Base-by-base conservation (phyloP, 176 grass and related monocot species). In the Cenchrus fungigraminus region DNA sequence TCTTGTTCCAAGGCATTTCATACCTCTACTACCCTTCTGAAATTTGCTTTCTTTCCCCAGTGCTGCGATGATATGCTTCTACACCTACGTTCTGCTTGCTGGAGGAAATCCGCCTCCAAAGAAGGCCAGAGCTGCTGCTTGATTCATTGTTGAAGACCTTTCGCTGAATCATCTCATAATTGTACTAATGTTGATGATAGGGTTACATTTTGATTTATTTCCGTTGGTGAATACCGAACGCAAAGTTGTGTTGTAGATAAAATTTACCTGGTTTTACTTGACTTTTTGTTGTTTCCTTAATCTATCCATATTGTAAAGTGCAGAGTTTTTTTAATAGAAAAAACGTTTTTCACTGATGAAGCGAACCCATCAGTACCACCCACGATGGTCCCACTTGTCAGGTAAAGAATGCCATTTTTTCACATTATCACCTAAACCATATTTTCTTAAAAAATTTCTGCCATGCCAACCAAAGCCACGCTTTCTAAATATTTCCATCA, bases 51-150 rank as follows among this genome's bases (percentile, higher is more conserved):
- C 12, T 87, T 62, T 60, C 58, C 68, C 12, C 89, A 95, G 95
- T 58, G 87, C 51, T 7, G 71, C 79, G 13, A 98, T 98, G 92
- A 88, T 95, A 46, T 95, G 92, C 82, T 98, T 98, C 82, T 98
- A 98, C 82, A 79, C 74, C 0, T 98, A 98, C 17, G 95, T 98
- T 40, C 7, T 98, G 40, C 56, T 91, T 61, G 86, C 92, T 52
- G 95, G 92, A 57, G 95, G 95, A 25, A 95, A 98, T 73, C 92
- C 95, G 0, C 92, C 92, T 57, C 92, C 95, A 42, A 98, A 98
- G 79, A 82, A 86, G 79, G 82, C 79, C 4, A 73, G 51, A 15
- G 52, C 65, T 34, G 68, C 88, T 43, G 76, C 85, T 74, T 82
- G 69, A 78, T 87, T 80, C 60, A 53, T 70, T 62, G 19, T 64